Base-by-base conservation (phyloP, 192 early-diverging fungal species). In the Mortierella alpina region DNA sequence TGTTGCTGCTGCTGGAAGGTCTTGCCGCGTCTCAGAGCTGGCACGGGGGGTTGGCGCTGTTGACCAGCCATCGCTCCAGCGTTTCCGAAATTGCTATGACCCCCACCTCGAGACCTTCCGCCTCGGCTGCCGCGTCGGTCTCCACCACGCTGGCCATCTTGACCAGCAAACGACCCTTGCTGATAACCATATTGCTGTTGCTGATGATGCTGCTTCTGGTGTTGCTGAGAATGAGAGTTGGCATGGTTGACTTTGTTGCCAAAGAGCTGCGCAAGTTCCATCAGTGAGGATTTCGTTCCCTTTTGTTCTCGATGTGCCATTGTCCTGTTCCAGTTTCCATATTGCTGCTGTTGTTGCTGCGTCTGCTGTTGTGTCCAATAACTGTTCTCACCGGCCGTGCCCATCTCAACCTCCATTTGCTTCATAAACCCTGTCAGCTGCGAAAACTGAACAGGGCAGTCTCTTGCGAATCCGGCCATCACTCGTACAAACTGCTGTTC, bases 1-100 rank as follows among this genome's bases (percentile, higher is more conserved):
- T 80, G 77, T n/a, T 80, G 77, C 11, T 80, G 77, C 8, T 80
- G 77, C 20, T 80, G 77, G 41, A 80, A 72, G 1, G 77, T 72
- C 18, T 80, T 80, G 11, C 70, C 70, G 42, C 77, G 69, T 47
- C 70, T 53, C 4, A 80, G 50, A 7, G 46, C 42, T 31, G 77
- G 77, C 5, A 58, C 66, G 14, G 50, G 56, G 23, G 59, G 59
- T 41, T 10, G 12, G n/a, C 62, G 46, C 11, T 39, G 31, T 46
- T 45, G 17, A 23, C 40, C 44, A 51, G 20, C 48, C 17, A 46
- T 13, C 42, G 63, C 48, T 50, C 63, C 63, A 31, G 47, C 45
- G 53, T 53, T 46, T 23, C 41, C 18, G 46, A 23, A 49, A 2
- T 53, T 46, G 15, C 64, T 50, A 20, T 50, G 64, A 40, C 66